Evolutionary conservation across 805 yeast genomes (phyloP).

Genomic region (Yamadazyma sp.): DNA sequence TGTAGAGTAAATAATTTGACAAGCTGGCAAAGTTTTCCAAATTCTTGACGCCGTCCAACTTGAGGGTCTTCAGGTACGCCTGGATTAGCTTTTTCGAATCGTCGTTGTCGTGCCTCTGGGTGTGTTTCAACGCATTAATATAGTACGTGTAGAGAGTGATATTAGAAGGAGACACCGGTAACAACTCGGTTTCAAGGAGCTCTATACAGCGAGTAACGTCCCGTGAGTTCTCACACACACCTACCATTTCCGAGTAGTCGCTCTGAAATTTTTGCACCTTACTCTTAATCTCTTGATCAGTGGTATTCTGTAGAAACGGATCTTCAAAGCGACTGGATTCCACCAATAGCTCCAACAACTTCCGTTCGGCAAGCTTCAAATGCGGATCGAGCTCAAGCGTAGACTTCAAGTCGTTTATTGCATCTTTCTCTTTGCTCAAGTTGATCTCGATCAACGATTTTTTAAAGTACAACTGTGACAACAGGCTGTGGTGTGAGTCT

Average conservation of each 20-base stretch:
- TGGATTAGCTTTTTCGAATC: constrained; percentile 18
- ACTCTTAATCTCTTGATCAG: constrained; percentile 15
- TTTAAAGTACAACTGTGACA: constrained; percentile 54
- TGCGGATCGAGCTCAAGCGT: constrained; percentile 44
- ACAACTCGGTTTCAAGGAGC: constrained; percentile 23
- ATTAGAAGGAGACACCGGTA: constrained; percentile 45
- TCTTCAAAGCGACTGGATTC: constrained; percentile 52
- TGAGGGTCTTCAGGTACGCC: constrained; percentile 28
- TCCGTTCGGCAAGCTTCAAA: constrained; percentile 48
- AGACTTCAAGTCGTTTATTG: constrained; percentile 51
- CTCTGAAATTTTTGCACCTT: constrained; percentile 21
- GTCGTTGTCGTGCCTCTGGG: constrained; percentile 9
- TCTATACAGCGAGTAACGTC: constrained; percentile 11
- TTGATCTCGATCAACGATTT: constrained; percentile 62
- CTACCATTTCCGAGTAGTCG: neutral
- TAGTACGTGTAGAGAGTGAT: constrained; percentile 21
- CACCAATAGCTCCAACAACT: constrained; percentile 48
- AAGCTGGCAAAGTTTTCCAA: constrained; percentile 24
- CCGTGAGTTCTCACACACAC: neutral
- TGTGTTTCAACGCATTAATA: constrained; percentile 23
- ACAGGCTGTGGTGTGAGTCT: constrained; percentile 33
- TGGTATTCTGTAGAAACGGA: constrained; percentile 12
- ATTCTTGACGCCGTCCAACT: constrained; percentile 26
- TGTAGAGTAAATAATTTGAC: constrained; percentile 41
- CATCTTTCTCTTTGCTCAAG: constrained; percentile 51